phyloP scores from a whole-genome alignment of 345 rosid species.

The Gossypium stocksii region DNA sequence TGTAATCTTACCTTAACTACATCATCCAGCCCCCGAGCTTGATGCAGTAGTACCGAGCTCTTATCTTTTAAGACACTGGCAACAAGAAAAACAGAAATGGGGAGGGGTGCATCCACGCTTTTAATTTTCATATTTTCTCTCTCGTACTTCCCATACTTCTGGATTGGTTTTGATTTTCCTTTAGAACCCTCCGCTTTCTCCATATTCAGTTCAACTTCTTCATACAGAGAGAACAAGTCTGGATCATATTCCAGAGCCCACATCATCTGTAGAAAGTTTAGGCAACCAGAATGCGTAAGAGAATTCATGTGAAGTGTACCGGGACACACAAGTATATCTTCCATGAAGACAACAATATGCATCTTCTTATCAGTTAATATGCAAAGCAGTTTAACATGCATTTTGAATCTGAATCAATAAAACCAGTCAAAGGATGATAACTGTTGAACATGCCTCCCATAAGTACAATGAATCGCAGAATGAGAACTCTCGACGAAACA shows the following conservation, averaged over 20 bases:
- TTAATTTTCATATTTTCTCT: conserved; percentile 70
- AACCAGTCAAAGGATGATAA: not conserved
- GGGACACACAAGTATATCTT: not conserved
- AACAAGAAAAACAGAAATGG: conserved; percentile 89
- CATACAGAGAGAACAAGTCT: conserved; percentile 63
- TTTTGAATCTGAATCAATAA: not conserved
- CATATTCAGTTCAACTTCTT: conserved; percentile 42
- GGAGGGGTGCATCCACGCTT: conserved; percentile 64
- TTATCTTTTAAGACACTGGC: conserved; percentile 96
- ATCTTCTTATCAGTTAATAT: not conserved
- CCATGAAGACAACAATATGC: not conserved
- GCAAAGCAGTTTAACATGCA: too few species aligned
- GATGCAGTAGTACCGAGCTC: conserved; percentile 69
- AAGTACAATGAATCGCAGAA: conserved; percentile 93
- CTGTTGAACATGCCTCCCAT: conserved; percentile 75
- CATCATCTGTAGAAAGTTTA: conserved; percentile 74
- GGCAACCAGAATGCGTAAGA: not conserved
- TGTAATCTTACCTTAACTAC: conserved; percentile 67
- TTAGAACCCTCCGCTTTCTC: conserved; percentile 52
- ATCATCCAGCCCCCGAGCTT: conserved; percentile 94
- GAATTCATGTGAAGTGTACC: not conserved
- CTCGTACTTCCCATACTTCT: conserved; percentile 80
- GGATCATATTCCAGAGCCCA: conserved; percentile 99
- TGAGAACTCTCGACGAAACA: conserved; percentile 92
- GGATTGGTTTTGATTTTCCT: conserved; percentile 56